Evolutionary conservation across 2,329 filamentous ascomycete genomes (phyloP).

Genomic region (Trichoderma citrinoviride): DNA sequence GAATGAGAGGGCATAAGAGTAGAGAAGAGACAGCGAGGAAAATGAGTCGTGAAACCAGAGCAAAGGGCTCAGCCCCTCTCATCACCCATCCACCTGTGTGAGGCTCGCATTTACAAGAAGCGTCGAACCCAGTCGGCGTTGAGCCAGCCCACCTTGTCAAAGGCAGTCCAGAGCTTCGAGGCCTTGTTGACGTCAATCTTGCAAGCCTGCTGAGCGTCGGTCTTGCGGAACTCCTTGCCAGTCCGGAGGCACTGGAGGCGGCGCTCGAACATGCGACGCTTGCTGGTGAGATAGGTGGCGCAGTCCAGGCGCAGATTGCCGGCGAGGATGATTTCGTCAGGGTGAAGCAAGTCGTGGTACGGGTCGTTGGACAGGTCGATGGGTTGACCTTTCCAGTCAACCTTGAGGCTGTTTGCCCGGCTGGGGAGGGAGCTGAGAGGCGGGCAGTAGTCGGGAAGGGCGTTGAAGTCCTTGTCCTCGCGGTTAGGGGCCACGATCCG

Average conservation of each 20-base stretch:
- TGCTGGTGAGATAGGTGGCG: slow-evolving; percentile 87
- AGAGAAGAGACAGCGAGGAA: background rate
- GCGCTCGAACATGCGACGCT: slow-evolving; percentile 83
- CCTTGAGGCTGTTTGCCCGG: slow-evolving; percentile 70
- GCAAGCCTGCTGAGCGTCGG: slow-evolving; percentile 92
- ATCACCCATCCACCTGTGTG: too few species aligned
- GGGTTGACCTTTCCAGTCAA: slow-evolving; percentile 81
- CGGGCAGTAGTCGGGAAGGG: slow-evolving; percentile 71
- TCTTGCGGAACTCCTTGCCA: slow-evolving; percentile 88
- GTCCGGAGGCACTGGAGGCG: slow-evolving; percentile 65
- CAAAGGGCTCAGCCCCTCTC: too few species aligned
- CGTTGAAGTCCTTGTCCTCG: slow-evolving; percentile 77
- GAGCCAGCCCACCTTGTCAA: slow-evolving; percentile 84
- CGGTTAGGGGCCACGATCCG: slow-evolving; percentile 62
- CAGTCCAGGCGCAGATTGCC: slow-evolving; percentile 78
- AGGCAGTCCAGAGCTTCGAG: slow-evolving; percentile 86
- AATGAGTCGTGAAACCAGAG: too few species aligned
- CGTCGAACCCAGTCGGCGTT: slow-evolving; percentile 47
- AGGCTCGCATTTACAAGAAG: slow-evolving; percentile 31
- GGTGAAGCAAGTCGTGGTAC: slow-evolving; percentile 67
- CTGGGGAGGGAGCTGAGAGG: slow-evolving; percentile 62
- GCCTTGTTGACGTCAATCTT: slow-evolving; percentile 99
- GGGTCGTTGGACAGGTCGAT: slow-evolving; percentile 74
- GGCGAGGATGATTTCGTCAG: slow-evolving; percentile 73
- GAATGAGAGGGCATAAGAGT: background rate